Percentiles rank a stretch among this genome's conserved stretches.
Conservation (phyloP, 148 eudicot genomes). For the Amaranthus hypochondriacus region DNA sequence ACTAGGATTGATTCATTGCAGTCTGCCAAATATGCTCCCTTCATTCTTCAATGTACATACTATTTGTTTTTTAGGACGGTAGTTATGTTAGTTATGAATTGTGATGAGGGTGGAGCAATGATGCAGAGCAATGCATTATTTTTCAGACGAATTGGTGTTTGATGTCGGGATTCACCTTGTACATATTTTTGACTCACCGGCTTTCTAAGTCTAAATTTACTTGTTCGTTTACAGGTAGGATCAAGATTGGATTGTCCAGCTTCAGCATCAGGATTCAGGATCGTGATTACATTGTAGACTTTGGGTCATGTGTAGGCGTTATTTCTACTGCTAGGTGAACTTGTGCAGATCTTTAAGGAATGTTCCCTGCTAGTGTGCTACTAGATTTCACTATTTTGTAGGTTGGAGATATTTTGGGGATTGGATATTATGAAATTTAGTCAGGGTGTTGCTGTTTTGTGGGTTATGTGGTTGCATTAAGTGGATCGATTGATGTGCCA, state of each 20-base stretch:
- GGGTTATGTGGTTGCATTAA: constrained; percentile 1
- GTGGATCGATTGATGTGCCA: background rate
- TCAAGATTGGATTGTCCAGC: constrained; percentile 8
- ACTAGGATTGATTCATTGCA: no score
- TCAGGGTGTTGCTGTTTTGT: constrained; percentile 3
- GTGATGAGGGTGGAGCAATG: no score
- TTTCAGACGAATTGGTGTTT: background rate
- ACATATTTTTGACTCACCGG: background rate
- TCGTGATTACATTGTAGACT: background rate
- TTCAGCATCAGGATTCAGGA: constrained; percentile 2
- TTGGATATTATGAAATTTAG: constrained; percentile 5
- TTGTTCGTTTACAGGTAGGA: constrained; percentile 10
- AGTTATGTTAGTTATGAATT: no score
- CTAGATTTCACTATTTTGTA: constrained; percentile 8
- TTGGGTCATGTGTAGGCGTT: constrained; percentile 3
- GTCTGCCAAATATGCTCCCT: no score
- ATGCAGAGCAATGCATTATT: no score
- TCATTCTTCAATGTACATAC: no score
- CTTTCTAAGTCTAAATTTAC: background rate
- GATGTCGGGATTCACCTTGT: background rate
- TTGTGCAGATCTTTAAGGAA: constrained; percentile 17
- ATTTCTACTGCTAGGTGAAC: constrained; percentile 5
- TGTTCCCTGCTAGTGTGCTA: constrained; percentile 2
- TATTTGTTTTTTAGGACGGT: no score
- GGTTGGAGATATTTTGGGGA: constrained; percentile 9